phyloP scores from a whole-genome alignment of 345 rosid genomes.

The Syzygium aqueum region DNA sequence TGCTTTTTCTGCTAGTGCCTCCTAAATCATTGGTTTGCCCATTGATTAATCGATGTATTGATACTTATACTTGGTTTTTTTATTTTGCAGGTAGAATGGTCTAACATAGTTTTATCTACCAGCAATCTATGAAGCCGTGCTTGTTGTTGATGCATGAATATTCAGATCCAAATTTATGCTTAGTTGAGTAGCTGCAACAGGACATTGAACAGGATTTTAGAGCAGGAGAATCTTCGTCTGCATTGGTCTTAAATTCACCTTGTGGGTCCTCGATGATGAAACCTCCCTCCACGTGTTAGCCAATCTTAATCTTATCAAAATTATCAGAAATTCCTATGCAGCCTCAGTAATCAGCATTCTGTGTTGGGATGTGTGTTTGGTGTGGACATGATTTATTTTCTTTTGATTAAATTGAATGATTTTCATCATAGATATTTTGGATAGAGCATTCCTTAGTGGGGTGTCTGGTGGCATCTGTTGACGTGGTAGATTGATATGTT shows the following conservation, averaged over 20 bases:
- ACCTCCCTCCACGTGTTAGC: constrained; percentile 29
- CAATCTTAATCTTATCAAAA: constrained; percentile 18
- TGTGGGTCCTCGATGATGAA: constrained; percentile 37
- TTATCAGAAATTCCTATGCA: constrained; percentile 1
- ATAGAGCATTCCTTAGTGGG: neutral
- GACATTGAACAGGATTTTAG: neutral
- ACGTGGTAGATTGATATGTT: neutral
- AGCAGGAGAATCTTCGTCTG: constrained; percentile 1
- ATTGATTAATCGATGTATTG: neutral
- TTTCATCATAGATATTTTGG: neutral
- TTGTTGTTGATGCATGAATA: neutral
- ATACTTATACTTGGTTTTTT: neutral
- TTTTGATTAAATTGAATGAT: neutral
- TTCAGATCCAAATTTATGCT: neutral
- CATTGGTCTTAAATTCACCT: constrained; percentile 7
- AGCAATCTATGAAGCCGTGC: neutral
- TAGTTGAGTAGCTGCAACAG: constrained; percentile 1
- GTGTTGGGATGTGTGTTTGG: neutral
- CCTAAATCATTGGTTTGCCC: neutral
- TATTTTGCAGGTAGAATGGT: constrained; percentile 50
- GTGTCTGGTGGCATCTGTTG: neutral
- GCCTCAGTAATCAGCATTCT: neutral
- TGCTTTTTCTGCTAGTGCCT: neutral
- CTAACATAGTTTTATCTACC: constrained; percentile 31
- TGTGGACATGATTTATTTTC: neutral